A percentile compares a stretch with the other conserved stretches of the same genome.
Evolutionary conservation across 306 rosid genomes (phyloP).

Genomic region (peach (Prunus persica)): DNA sequence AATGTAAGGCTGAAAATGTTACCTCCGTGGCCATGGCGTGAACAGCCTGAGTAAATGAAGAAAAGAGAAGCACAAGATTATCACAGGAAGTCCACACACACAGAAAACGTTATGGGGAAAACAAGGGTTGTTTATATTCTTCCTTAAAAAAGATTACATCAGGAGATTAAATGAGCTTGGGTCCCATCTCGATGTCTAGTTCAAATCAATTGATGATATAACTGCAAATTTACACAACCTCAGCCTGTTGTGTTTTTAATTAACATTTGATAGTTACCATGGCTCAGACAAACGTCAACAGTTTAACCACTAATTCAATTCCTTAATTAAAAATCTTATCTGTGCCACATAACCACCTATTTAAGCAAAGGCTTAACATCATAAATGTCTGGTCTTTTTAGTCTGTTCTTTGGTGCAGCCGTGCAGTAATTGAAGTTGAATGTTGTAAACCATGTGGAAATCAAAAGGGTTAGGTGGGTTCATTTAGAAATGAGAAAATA

Average conservation of each 20-base stretch:
- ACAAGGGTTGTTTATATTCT: slow-evolving; percentile 23
- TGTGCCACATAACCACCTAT: not conserved
- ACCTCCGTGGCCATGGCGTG: slow-evolving; percentile 60
- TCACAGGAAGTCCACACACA: slow-evolving; percentile 23
- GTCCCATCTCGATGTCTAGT: slow-evolving; percentile 51
- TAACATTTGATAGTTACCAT: slow-evolving; percentile 10
- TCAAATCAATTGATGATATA: not conserved
- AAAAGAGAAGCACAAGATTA: slow-evolving; percentile 38
- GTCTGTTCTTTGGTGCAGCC: slow-evolving; percentile 7
- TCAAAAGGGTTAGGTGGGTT: slow-evolving; percentile 4
- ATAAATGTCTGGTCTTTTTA: not conserved
- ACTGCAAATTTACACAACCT: slow-evolving; percentile 17
- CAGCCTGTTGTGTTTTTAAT: not conserved
- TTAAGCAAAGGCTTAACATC: not conserved
- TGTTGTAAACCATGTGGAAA: not conserved
- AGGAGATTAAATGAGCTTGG: slow-evolving; percentile 29
- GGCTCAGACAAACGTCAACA: slow-evolving; percentile 7
- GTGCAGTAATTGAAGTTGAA: slow-evolving; percentile 17
- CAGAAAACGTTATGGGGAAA: not conserved
- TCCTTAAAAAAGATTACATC: slow-evolving; percentile 37
- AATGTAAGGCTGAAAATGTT: slow-evolving; percentile 1
- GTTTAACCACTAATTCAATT: slow-evolving; percentile 20
- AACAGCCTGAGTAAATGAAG: slow-evolving; percentile 18
- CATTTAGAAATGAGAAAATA: not conserved
- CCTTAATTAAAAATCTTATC: slow-evolving; percentile 13